Evolutionary conservation across 148 eudicot species (phyloP), one percentile per base, ranked within the genome.

Genomic region (Diospyros lotus): DNA sequence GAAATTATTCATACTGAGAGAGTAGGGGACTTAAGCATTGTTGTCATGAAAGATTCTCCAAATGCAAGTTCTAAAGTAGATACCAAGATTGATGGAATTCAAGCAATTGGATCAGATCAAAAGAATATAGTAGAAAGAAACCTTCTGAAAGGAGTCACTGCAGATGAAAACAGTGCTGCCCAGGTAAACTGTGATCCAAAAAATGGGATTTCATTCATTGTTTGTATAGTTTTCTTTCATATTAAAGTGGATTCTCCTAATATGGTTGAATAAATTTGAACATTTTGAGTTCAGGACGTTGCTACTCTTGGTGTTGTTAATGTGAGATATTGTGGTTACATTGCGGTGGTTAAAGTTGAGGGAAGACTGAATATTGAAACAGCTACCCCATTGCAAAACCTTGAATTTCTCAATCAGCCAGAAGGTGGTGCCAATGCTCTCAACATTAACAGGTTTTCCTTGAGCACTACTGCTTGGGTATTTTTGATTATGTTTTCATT

Each of bases 91-190:
- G 99, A 96, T 78, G 98, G 98, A 78, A 78, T 84, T 82, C 84
- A 74, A 72, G 92, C 99, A 74, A 87, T 91, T 68, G 98, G 92
- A 70, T 80, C 88, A 81, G 88, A 88, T 76, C 81, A 77, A 74
- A 83, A 81, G 83, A 80, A 81, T 74, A 77, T 96, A 46, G 82
- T 81, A 7, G 97, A 96, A 76, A 88, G 85, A 80, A 96, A 96
- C 80, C 80, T 96, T 56, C 85, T 96, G 45, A 96, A 96, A 89
- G 99, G 99, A 78, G 84, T 96, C 76, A 93, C 99, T 12, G 98
- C 99, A 58, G 98, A 96, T 90, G 99, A 96, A 82, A 96, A 96
- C 84, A 96, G 98, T 86, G 97, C 99, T 79, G 97, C 98, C 64
- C 99, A 96, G 89, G 99, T 96, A 91, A 85, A 84, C 75, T 68